Evolutionary conservation across 2,329 filamentous ascomycete genomes (phyloP).

Genomic region (Aspergillus sojae): DNA sequence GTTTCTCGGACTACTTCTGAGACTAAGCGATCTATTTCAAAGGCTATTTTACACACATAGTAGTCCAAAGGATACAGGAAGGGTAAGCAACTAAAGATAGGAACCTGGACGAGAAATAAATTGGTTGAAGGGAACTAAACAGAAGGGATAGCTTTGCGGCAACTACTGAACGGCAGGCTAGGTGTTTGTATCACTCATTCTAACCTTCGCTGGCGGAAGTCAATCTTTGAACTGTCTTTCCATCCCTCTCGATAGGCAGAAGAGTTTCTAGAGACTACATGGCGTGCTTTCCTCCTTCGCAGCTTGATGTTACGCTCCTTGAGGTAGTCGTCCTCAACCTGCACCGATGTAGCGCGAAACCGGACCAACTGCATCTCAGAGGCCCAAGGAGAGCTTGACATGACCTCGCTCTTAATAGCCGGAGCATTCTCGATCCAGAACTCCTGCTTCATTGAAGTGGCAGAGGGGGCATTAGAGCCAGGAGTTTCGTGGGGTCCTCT

Average conservation of each 20-base stretch:
- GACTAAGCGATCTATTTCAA: no score
- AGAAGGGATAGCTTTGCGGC: no score
- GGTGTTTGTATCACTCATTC: background rate
- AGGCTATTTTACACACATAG: no score
- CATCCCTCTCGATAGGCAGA: slow-evolving; percentile 12
- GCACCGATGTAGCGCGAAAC: slow-evolving; percentile 21
- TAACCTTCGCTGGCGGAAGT: background rate
- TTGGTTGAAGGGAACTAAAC: no score
- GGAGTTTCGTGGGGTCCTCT: slow-evolving; percentile 9
- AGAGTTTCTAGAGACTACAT: background rate
- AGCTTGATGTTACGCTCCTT: slow-evolving; percentile 20
- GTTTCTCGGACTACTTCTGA: no score
- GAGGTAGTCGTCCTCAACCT: slow-evolving; percentile 24
- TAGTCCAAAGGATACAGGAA: no score
- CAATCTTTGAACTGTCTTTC: slow-evolving; percentile 11
- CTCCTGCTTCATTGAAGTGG: background rate
- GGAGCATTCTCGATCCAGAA: background rate
- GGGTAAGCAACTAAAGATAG: no score
- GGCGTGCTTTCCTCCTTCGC: background rate
- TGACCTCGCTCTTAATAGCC: slow-evolving; percentile 7
- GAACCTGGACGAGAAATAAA: no score
- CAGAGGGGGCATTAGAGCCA: background rate
- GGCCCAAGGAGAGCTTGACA: slow-evolving; percentile 16
- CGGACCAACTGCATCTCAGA: slow-evolving; percentile 20
- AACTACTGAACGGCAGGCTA: no score